A percentile compares a stretch with the other conserved stretches of the same genome.
Evolutionary conservation across 805 yeast species (phyloP).

Genomic region (Nakazawaea ishiwadae): DNA sequence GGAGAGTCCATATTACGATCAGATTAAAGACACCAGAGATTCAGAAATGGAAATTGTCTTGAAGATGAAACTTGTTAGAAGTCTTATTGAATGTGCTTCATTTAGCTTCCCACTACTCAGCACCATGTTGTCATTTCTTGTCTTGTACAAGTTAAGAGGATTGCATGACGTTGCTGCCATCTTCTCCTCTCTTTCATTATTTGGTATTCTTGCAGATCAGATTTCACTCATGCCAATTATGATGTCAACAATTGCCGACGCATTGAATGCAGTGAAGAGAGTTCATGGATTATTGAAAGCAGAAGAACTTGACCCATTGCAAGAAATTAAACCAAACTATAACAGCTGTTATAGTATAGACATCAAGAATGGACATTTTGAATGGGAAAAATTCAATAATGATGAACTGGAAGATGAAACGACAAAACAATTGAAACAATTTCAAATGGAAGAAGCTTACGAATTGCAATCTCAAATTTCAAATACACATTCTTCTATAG

Average conservation of each 20-base stretch:
- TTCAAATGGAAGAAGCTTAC: not conserved
- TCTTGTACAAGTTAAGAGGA: conserved; percentile 23
- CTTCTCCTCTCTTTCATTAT: conserved; percentile 67
- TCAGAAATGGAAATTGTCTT: conserved; percentile 35
- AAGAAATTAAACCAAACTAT: too few relatives aligned
- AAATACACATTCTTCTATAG: conserved; percentile 18
- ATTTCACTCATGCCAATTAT: conserved; percentile 68
- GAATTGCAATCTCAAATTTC: not conserved
- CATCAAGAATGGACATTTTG: conserved; percentile 40
- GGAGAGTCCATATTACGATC: conserved; percentile 37
- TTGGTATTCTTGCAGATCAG: conserved; percentile 55
- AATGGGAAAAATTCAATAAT: conserved; percentile 50
- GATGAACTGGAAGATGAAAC: conserved; percentile 11
- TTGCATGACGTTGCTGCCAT: conserved; percentile 51
- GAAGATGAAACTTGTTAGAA: conserved; percentile 60
- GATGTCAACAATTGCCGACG: conserved; percentile 63
- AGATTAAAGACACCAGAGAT: conserved; percentile 29
- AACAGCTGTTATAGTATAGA: too few relatives aligned
- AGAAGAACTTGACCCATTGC: conserved; percentile 34
- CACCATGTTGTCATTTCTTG: conserved; percentile 54
- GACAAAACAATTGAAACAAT: not conserved
- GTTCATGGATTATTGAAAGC: conserved; percentile 47
- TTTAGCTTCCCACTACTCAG: conserved; percentile 64
- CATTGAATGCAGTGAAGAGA: conserved; percentile 52
- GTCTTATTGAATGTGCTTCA: conserved; percentile 56